Percentiles rank a stretch among this genome's conserved stretches.
These are phyloP conservation scores for Oryza brachyantha DNA, from an alignment of 176 grass and related monocot species.

Conservation along the genomic window DNA sequence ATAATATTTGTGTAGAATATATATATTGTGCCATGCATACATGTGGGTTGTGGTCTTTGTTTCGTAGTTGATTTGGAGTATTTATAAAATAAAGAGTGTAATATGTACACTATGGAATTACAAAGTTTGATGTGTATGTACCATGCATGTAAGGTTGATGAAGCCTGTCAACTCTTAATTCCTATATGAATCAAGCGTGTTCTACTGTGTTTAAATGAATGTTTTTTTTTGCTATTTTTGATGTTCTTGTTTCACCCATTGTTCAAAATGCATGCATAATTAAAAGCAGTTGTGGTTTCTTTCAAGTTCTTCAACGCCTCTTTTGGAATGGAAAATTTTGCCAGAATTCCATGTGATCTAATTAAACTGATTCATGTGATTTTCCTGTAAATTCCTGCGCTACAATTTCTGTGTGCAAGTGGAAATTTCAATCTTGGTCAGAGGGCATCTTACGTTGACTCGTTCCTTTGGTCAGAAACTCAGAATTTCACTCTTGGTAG, in stretches of 20 bases:
- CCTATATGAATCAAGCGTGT: not conserved
- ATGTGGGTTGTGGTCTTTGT: not conserved
- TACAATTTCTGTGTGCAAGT: not conserved
- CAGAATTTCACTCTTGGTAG: not conserved
- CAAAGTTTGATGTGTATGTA: not conserved
- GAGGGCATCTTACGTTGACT: not conserved
- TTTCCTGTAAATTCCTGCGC: not conserved
- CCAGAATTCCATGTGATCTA: too few species aligned
- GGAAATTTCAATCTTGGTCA: not conserved
- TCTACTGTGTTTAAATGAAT: not conserved
- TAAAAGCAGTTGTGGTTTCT: not conserved
- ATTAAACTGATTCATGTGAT: not conserved
- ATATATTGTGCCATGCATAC: not conserved
- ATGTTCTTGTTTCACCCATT: not conserved
- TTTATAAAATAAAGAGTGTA: slow-evolving; percentile 26
- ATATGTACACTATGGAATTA: not conserved
- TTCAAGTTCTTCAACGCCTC: not conserved
- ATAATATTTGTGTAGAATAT: slow-evolving; percentile 22
- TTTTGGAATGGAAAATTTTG: not conserved
- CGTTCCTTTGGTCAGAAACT: not conserved
- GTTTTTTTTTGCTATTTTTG: not conserved
- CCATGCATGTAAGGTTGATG: not conserved
- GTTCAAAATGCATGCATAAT: not conserved
- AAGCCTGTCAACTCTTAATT: not conserved
- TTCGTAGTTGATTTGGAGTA: not conserved